These are phyloP conservation scores for Pythium diclinum DNA, from an alignment of 352 stramenopile species.

Conservation along the genomic window DNA sequence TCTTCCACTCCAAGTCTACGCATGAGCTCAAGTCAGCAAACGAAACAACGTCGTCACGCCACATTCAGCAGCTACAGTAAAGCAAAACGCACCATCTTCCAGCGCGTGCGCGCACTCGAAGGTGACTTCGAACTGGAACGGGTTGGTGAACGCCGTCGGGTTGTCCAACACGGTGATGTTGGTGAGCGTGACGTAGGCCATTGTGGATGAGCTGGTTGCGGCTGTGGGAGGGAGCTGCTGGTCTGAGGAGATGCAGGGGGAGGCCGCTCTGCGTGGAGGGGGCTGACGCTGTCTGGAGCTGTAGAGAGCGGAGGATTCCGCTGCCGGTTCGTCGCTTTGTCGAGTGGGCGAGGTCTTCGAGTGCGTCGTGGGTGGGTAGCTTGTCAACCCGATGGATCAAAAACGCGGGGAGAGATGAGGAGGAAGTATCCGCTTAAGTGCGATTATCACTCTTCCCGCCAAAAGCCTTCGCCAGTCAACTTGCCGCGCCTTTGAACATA, in stretches of 20 bases:
- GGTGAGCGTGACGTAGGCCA: constrained; percentile 89
- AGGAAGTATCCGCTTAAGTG: constrained; percentile 25
- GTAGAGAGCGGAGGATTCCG: not conserved
- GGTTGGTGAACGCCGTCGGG: constrained; percentile 96
- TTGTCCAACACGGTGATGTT: constrained; percentile 98
- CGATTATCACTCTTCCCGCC: constrained; percentile 27
- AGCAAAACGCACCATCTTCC: constrained; percentile 76
- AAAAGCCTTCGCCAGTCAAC: constrained; percentile 21
- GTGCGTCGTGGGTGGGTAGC: not conserved
- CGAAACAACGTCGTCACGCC: not conserved
- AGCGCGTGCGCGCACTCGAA: constrained; percentile 98
- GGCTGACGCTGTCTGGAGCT: not conserved
- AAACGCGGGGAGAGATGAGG: constrained; percentile 13
- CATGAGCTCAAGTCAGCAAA: constrained; percentile 1
- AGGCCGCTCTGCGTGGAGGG: not conserved
- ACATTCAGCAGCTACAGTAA: not conserved
- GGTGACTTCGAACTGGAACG: constrained; percentile 99
- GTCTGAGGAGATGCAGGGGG: not conserved
- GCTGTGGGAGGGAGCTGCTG: constrained; percentile 1
- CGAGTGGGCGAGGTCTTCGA: not conserved
- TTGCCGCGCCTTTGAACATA: constrained; percentile 9
- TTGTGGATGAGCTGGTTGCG: constrained; percentile 21
- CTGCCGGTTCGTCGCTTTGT: constrained; percentile 2
- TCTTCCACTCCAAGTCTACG: constrained; percentile 98
- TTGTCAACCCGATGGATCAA: constrained; percentile 20